Evolutionary conservation across 805 yeast genomes (phyloP), one percentile per base, ranked within the genome.

Genomic region (Debaryomyces maramus): DNA sequence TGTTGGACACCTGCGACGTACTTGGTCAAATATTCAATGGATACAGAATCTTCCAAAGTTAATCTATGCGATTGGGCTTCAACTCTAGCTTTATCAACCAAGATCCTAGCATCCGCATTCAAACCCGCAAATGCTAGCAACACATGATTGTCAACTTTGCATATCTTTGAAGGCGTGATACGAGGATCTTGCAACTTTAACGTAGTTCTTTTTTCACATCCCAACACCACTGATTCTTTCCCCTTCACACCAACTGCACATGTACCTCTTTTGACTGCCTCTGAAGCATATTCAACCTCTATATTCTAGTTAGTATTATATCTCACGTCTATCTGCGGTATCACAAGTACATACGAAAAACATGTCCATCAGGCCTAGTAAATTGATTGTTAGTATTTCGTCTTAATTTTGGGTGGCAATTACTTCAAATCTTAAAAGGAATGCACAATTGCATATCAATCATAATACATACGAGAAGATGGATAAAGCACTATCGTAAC

Each of bases 1-100:
- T 93, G 99, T 66, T 93, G 97, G 32, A 91, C 91, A 16, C 97
- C 97, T n/a, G 99, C 99, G 47, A 93, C 88, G 56, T 88, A 88
- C 62, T 85, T 85, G 26, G 99, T 88, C 62, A 93, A 73, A 62
- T 90, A 93, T 59, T 93, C 98, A 42, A 93, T 77, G 13, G 88
- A 73, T 7, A 89, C 97, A 0, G 97, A 85, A 59, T 93, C 98
- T 61, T 91, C 99, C 56, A 91, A 76, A n/a, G 91, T 88, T 55
- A 93, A 77, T 61, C 85, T 79, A 66, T 90, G 96, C 11, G 95
- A 85, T 65, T 93, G 99, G 3, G 98, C 97, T 63, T 93, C 97
- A 18, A 91, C 84, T 57, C 98, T 80, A 9, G 99, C 98, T 67
- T 85, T 87, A 65, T 93, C 97, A 41, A 93, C 88, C 51, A 93